phyloP scores from a whole-genome alignment of 805 yeast genomes.

The Metschnikowia noctiluminum region DNA sequence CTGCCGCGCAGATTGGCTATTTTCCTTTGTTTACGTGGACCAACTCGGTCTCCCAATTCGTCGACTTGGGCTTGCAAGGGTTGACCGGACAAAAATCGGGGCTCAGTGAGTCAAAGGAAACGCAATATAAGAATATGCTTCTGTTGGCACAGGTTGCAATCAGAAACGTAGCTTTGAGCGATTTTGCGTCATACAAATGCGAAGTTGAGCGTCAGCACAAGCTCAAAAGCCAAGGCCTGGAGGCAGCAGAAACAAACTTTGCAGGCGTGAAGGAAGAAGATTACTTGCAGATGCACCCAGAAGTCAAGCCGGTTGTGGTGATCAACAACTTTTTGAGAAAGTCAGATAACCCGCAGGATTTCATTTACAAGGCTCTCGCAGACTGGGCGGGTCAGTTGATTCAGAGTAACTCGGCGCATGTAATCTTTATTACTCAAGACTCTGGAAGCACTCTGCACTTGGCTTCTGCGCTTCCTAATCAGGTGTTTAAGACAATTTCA shows the following conservation, averaged over 20 bases:
- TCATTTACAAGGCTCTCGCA: constrained; percentile 69
- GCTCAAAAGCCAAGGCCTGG: constrained; percentile 9
- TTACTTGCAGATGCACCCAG: constrained; percentile 80
- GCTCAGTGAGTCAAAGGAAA: constrained; percentile 74
- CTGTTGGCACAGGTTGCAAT: constrained; percentile 69
- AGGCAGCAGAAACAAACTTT: constrained; percentile 21
- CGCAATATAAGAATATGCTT: constrained; percentile 78
- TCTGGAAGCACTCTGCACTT: constrained; percentile 70
- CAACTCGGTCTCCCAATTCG: constrained; percentile 68
- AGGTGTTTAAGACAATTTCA: constrained; percentile 71
- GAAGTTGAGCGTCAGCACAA: constrained; percentile 21
- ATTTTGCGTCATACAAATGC: constrained; percentile 27
- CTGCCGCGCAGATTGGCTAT: constrained; percentile 81
- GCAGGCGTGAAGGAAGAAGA: constrained; percentile 67
- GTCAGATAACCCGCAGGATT: constrained; percentile 49
- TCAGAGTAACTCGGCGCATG: constrained; percentile 82
- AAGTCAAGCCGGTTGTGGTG: constrained; percentile 79
- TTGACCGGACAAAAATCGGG: constrained; percentile 94
- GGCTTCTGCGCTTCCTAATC: constrained; percentile 75
- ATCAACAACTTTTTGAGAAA: constrained; percentile 68
- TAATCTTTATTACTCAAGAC: constrained; percentile 82
- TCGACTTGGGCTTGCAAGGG: constrained; percentile 86
- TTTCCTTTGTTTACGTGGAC: constrained; percentile 94
- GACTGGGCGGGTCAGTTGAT: constrained; percentile 86
- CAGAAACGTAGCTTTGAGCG: constrained; percentile 50